These are phyloP conservation scores for Naganishia cerealis DNA, from an alignment of 1,284 basidiomycete species.

Conservation along the genomic window DNA sequence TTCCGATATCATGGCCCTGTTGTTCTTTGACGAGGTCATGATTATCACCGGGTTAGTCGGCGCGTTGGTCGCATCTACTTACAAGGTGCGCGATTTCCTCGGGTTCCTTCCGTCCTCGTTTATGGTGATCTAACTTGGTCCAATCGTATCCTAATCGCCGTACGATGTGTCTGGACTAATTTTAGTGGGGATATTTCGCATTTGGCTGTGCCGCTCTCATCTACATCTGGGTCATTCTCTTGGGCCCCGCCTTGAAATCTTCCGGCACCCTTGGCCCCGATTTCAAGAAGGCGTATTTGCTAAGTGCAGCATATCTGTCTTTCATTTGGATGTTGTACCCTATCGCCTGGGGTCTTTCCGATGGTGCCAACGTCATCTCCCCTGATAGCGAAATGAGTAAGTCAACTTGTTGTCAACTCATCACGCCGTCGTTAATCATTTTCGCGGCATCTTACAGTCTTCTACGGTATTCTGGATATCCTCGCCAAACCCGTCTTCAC, in stretches of 20 bases:
- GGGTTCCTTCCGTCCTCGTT: conserved; percentile 45
- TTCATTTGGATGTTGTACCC: conserved; percentile 61
- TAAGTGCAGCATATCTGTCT: conserved; percentile 55
- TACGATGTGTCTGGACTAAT: not conserved
- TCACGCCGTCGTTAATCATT: not conserved
- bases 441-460: conserved; percentile 43
- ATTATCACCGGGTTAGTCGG: conserved; percentile 62
- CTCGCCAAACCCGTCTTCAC: conserved; percentile 60
- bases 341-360: conserved; percentile 54
- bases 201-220: conserved; percentile 57
- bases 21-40: conserved; percentile 61
- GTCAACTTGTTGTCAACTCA: conserved; percentile 13
- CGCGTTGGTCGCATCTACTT: conserved; percentile 57
- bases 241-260: conserved; percentile 38
- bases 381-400: conserved; percentile 54
- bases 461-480: conserved; percentile 65
- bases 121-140: not conserved
- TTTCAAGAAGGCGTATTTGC: conserved; percentile 55
- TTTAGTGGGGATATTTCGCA: conserved; percentile 56
- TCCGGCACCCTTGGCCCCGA: conserved; percentile 36
- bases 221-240: conserved; percentile 57
- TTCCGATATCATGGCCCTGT: conserved; percentile 58
- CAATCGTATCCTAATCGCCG: not conserved
- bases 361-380: conserved; percentile 54
- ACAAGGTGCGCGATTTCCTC: conserved; percentile 53